Base-by-base conservation (phyloP, 352 stramenopile genomes). In the Globisporangium splendens region DNA sequence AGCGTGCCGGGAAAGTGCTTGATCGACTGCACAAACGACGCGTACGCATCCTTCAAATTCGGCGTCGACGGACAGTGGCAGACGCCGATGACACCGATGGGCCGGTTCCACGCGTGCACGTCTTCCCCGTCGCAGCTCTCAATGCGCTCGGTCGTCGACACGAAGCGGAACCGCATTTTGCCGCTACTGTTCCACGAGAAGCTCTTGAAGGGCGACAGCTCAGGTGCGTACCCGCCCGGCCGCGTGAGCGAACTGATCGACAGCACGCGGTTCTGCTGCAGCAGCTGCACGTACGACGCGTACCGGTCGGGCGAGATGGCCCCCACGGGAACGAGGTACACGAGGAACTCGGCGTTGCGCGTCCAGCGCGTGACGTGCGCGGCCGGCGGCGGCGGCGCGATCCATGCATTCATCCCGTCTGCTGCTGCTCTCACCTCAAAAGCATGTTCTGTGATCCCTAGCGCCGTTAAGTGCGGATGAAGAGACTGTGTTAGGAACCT, bases 321-420 rank as follows among this genome's bases (percentile, higher is more conserved):
- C 8, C 85, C 85, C 46, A 93, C 81, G 11, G 85, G 85, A 44
- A 88, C 79, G 42, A 92, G 65, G 63, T 95, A 95, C 56, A 95
- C 79, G 59, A 95, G 82, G 53, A 93, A 78, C 72, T 93, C 72
- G 49, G 73, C 63, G 56, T 72, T 76, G 44, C 79, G 76, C 66
- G 69, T 84, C 83, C 83, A 92, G 18, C 70, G 75, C 46, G 70
- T 35, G 47, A 71, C 55, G 56, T 56, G 67, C 56, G 54, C 42
- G 39, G 63, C 8, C 56, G 62, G 17, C 56, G 70, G 56, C 65
- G 56, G 54, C 65, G 68, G 62, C 59, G 65, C 56, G 22, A 64
- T 67, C 49, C 69, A 66, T 54, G 50, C 63, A 57, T 69, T 71
- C 69, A 77, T 77, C 56, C 18, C 46, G 5, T 13, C 20, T 18